Evolutionary conservation across 2,329 filamentous ascomycete species (phyloP).

Genomic region (Cladosporium sp.): DNA sequence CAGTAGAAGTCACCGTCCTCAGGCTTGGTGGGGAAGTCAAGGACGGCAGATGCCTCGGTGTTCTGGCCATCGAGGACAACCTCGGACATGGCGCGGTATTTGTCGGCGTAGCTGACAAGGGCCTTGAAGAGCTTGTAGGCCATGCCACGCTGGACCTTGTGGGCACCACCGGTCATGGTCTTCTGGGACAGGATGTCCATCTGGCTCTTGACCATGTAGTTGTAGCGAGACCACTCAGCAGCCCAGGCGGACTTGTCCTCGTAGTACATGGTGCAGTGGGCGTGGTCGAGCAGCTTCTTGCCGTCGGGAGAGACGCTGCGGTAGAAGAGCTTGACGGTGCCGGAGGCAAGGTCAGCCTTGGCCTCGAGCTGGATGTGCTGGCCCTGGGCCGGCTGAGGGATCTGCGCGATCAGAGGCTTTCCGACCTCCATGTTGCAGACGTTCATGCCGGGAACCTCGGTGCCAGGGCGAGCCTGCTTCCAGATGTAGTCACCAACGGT

Average conservation of each 20-base stretch:
- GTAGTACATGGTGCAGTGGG: constrained; percentile 55
- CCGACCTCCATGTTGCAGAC: constrained; percentile 61
- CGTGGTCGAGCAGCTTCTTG: constrained; percentile 54
- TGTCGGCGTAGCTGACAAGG: constrained; percentile 51
- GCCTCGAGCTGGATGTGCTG: constrained; percentile 58
- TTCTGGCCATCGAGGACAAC: constrained; percentile 52
- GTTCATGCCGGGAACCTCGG: constrained; percentile 54
- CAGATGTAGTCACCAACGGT: constrained; percentile 63
- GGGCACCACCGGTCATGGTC: constrained; percentile 59
- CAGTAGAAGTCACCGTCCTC: constrained; percentile 52
- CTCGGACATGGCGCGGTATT: constrained; percentile 53
- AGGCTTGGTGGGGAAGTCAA: constrained; percentile 50
- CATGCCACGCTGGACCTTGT: constrained; percentile 67
- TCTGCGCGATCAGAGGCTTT: constrained; percentile 60
- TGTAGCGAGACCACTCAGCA: constrained; percentile 59
- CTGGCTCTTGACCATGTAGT: constrained; percentile 52
- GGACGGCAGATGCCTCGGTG: constrained; percentile 49
- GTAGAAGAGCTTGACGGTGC: constrained; percentile 49
- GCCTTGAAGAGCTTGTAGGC: constrained; percentile 68
- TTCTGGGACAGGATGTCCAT: constrained; percentile 61
- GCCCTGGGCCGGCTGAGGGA: constrained; percentile 41
- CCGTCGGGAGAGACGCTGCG: constrained; percentile 56
- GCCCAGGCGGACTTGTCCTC: constrained; percentile 56
- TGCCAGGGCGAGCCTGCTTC: constrained; percentile 54
- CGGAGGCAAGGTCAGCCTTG: constrained; percentile 52